Base-by-base conservation (phyloP, 108 stramenopile species). In the Cylindrotheca closterium region DNA sequence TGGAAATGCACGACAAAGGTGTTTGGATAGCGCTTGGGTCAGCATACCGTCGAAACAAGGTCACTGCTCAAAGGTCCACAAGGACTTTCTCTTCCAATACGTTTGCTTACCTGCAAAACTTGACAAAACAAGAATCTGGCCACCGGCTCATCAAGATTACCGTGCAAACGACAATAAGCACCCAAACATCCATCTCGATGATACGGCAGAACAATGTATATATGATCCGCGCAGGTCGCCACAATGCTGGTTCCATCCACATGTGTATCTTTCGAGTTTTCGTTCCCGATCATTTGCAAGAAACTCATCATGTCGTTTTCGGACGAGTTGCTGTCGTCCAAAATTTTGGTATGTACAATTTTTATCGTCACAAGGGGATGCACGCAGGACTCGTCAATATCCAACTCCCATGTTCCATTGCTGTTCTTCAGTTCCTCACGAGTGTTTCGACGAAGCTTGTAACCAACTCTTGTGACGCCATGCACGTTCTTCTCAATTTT, bases 101-200 rank as follows among this genome's bases (percentile, higher is more conserved):
- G 0, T n/a, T 18, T 30, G 19, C 75, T 7, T 63, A 85, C 84
- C 78, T 77, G 32, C 10, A 87, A 42, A 72, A 86, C 77, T 66
- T 90, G 85, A 8, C 57, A 49, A 59, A 90, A 85, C 55, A 73
- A 83, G 55, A 60, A 79, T 65, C 84, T 51, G 1, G 88, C 75
- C 27, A 60, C 31, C 24, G 75, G 60, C 58, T 90, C 88, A 8
- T 56, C 47, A 19, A 73, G 50, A 18, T 69, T 42, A 34, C 71
- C 66, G 17, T 58, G 19, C 18, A 8, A n/a, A 18, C 27, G 29
- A 30, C 78, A 58, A 47, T 58, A 65, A 15, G 70, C 59, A 25
- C 62, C 27, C 12, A 74, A 30, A 2, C 52, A 59, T 22, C 65
- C 73, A 26, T 74, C 65, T 15, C 58, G 69, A 61, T 61, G 33